Percentiles rank a stretch among this genome's conserved stretches.
Evolutionary conservation across 768 basidiomycete species (phyloP).

Genomic region (Naganishia onofrii): DNA sequence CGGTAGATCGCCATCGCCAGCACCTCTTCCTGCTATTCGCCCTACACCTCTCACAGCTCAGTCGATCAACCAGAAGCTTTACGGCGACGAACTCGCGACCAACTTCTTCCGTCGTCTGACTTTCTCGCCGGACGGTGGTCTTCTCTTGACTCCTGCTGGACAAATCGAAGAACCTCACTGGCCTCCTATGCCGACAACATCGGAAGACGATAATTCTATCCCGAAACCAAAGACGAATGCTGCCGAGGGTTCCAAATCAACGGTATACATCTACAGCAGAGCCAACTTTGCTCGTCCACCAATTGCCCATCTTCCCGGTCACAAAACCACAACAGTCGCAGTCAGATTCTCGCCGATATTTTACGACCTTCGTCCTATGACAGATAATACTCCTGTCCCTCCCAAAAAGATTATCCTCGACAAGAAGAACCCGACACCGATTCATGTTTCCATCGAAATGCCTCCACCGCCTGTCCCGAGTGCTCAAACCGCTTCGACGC

Average conservation of each 20-base stretch:
- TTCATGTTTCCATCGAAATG: slow-evolving; percentile 53
- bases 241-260: slow-evolving; percentile 57
- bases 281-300: slow-evolving; percentile 91
- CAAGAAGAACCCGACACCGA: slow-evolving; percentile 47
- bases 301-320: slow-evolving; percentile 89
- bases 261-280: slow-evolving; percentile 90
- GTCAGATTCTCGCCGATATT: slow-evolving; percentile 90
- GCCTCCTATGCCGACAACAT: slow-evolving; percentile 23
- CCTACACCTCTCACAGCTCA: slow-evolving; percentile 56
- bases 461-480: slow-evolving; percentile 66
- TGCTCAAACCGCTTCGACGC: slow-evolving; percentile 30
- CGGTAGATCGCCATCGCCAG: slow-evolving; percentile 48
- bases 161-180: slow-evolving; percentile 91
- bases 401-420: slow-evolving; percentile 64
- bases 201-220: slow-evolving; percentile 25
- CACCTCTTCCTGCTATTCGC: slow-evolving; percentile 85
- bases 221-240: slow-evolving; percentile 47
- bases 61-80: slow-evolving; percentile 67
- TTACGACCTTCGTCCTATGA: slow-evolving; percentile 70
- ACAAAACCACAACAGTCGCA: slow-evolving; percentile 91
- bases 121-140: slow-evolving; percentile 90
- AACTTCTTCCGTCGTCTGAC: slow-evolving; percentile 92
- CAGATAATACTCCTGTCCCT: slow-evolving; percentile 55
- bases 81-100: slow-evolving; percentile 90
- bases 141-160: slow-evolving; percentile 91